Percentiles rank a stretch among this genome's conserved stretches.
These are phyloP conservation scores for Neonectria ditissima DNA, from an alignment of 2,329 filamentous ascomycete species.

Conservation along the genomic window DNA sequence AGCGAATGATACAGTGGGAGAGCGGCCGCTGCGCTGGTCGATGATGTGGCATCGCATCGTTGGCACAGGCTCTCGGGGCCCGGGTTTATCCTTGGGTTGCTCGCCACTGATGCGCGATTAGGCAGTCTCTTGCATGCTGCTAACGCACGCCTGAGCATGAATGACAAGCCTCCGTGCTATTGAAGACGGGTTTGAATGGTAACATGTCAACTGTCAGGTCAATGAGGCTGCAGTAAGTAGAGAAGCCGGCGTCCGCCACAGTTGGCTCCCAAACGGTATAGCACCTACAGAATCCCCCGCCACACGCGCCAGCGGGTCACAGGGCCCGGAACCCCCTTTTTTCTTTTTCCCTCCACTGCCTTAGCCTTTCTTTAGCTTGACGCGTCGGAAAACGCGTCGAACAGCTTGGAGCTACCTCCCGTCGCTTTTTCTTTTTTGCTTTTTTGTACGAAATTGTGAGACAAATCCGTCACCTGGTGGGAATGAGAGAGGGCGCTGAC, in stretches of 20 bases:
- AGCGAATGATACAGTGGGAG: slow-evolving; percentile 19
- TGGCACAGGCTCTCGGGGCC: slow-evolving; percentile 26
- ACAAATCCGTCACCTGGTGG: slow-evolving; percentile 4
- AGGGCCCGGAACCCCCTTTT: slow-evolving; percentile 8
- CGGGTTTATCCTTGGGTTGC: not conserved
- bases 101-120: not conserved
- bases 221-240: not conserved
- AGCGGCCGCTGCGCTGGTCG: slow-evolving; percentile 27
- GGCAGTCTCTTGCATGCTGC: not conserved
- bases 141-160: not conserved
- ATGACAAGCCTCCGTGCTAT: too few relatives aligned
- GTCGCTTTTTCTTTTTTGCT: not conserved
- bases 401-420: not conserved
- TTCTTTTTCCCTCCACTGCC: not conserved
- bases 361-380: slow-evolving; percentile 16
- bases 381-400: slow-evolving; percentile 22
- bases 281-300: not conserved
- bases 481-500: not conserved
- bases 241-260: slow-evolving; percentile 5
- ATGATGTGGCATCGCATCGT: slow-evolving; percentile 43
- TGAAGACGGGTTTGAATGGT: too few relatives aligned
- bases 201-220: too few relatives aligned
- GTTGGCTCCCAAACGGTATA: not conserved
- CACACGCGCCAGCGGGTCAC: not conserved
- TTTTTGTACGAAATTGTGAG: not conserved